These are phyloP conservation scores for Triangularia verruculosa DNA, from an alignment of 2,329 filamentous ascomycete species.

Conservation along the genomic window DNA sequence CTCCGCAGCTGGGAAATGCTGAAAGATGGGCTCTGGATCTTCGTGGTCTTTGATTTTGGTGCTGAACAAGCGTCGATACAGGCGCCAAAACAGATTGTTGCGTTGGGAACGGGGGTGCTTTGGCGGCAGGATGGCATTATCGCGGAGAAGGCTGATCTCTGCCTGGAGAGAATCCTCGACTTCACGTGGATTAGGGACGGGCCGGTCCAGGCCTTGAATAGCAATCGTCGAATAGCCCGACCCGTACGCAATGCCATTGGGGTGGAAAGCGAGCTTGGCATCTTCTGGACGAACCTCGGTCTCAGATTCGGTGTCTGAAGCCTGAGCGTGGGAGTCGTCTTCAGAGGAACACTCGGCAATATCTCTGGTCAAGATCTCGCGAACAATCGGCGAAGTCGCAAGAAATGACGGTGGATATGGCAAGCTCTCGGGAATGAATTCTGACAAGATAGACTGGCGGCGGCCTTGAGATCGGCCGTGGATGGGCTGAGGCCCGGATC, in stretches of 20 bases:
- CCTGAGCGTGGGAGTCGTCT: conserved; percentile 8
- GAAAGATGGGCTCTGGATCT: conserved; percentile 6
- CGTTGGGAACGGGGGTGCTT: not conserved
- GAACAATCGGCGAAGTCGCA: conserved; percentile 23
- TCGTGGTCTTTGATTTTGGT: conserved; percentile 14
- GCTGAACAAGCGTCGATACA: conserved; percentile 13
- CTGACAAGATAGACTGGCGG: conserved; percentile 21
- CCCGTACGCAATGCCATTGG: conserved; percentile 27
- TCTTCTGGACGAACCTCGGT: conserved; percentile 5
- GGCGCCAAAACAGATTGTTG: not conserved
- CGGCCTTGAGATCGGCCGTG: conserved; percentile 11
- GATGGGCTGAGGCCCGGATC: conserved; percentile 9
- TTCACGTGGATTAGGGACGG: conserved; percentile 26
- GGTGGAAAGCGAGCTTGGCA: conserved; percentile 27
- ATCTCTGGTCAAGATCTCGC: conserved; percentile 24
- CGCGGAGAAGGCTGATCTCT: conserved; percentile 16
- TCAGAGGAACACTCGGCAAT: conserved; percentile 27
- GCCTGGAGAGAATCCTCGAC: conserved; percentile 25
- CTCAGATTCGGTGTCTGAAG: conserved; percentile 3
- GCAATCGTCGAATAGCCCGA: conserved; percentile 25
- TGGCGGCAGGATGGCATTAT: conserved; percentile 14
- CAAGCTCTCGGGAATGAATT: conserved; percentile 21
- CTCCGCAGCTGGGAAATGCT: not conserved
- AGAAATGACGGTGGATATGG: conserved; percentile 21
- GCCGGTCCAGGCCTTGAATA: conserved; percentile 24